A percentile compares a stretch with the other conserved stretches of the same genome.
phyloP scores from a whole-genome alignment of 345 rosid species.

The Moricandia moricandioides region DNA sequence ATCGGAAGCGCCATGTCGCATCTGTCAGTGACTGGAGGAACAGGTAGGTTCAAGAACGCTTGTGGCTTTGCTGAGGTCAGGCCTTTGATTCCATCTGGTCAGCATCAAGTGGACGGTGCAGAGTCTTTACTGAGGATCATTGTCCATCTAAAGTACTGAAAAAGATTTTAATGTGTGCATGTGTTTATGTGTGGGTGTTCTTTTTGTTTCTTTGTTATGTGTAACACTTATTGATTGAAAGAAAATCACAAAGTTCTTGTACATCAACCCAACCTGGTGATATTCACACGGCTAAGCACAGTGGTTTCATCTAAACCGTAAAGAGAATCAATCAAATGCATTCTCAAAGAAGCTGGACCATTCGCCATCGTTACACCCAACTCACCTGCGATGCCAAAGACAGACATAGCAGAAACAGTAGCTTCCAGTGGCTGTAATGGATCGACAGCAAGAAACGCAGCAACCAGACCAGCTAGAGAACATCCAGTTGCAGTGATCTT shows the following conservation, averaged over 20 bases:
- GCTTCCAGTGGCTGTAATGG: conserved; percentile 61
- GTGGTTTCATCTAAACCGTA: conserved; percentile 57
- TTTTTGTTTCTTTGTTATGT: not conserved
- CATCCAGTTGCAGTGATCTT: conserved; percentile 89
- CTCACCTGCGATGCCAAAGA: conserved; percentile 85
- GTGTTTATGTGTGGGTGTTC: conserved; percentile 29
- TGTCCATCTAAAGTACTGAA: conserved; percentile 50
- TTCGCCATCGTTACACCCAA: conserved; percentile 64
- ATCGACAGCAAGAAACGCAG: conserved; percentile 75
- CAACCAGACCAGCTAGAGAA: conserved; percentile 68
- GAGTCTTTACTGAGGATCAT: conserved; percentile 67
- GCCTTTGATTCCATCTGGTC: conserved; percentile 76
- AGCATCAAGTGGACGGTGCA: conserved; percentile 64
- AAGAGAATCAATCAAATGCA: conserved; percentile 76
- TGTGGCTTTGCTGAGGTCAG: conserved; percentile 73
- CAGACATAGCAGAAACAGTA: conserved; percentile 71
- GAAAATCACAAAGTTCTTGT: not conserved
- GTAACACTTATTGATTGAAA: conserved; percentile 24
- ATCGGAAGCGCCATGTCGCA: conserved; percentile 69
- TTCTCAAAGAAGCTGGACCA: conserved; percentile 86
- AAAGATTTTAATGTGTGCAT: conserved; percentile 1
- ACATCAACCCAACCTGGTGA: conserved; percentile 39
- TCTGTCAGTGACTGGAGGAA: conserved; percentile 84
- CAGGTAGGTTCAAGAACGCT: conserved; percentile 71
- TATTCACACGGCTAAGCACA: conserved; percentile 44